Percentiles rank a stretch among this genome's conserved stretches.
Evolutionary conservation across 2,329 filamentous ascomycete genomes (phyloP).

Genomic region (Rhynchosporium agropyri): DNA sequence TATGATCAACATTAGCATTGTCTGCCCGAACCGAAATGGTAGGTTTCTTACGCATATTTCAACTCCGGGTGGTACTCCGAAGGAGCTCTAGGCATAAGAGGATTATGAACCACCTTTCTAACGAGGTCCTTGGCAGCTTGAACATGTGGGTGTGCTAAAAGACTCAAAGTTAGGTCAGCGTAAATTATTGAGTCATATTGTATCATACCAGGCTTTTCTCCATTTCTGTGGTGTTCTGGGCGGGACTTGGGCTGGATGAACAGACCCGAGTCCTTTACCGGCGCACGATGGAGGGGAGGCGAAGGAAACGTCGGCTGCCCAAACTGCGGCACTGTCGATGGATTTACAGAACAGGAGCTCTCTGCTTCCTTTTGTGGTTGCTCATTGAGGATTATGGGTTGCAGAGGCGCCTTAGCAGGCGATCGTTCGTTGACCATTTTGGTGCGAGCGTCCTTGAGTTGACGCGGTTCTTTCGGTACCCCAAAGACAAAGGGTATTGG

Average conservation of each 20-base stretch:
- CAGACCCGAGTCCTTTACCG: conserved; percentile 35
- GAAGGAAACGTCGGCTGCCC: conserved; percentile 40
- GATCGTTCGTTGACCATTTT: conserved; percentile 43
- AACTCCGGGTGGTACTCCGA: conserved; percentile 31
- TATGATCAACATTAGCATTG: conserved; percentile 12
- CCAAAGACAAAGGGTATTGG: conserved; percentile 34
- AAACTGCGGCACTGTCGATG: conserved; percentile 37
- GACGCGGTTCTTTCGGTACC: conserved; percentile 20
- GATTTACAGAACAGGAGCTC: conserved; percentile 1
- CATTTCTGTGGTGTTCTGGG: conserved; percentile 40
- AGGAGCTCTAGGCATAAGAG: conserved; percentile 37
- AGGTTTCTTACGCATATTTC: conserved; percentile 18
- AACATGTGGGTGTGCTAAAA: conserved; percentile 37
- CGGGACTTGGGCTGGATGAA: conserved; percentile 41
- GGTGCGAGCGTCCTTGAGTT: conserved; percentile 7
- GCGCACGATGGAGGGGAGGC: conserved; percentile 38
- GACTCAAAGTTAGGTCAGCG: conserved; percentile 4
- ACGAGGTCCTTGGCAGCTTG: conserved; percentile 38
- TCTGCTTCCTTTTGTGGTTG: conserved; percentile 26
- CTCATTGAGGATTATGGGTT: conserved; percentile 34
- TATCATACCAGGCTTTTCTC: conserved; percentile 32
- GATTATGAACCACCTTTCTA: conserved; percentile 33
- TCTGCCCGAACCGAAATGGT: not conserved
- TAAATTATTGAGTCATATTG: not conserved
- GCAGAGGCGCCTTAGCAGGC: conserved; percentile 39